Evolutionary conservation across 352 stramenopile genomes (phyloP).

Genomic region (Phytophthora idaei): DNA sequence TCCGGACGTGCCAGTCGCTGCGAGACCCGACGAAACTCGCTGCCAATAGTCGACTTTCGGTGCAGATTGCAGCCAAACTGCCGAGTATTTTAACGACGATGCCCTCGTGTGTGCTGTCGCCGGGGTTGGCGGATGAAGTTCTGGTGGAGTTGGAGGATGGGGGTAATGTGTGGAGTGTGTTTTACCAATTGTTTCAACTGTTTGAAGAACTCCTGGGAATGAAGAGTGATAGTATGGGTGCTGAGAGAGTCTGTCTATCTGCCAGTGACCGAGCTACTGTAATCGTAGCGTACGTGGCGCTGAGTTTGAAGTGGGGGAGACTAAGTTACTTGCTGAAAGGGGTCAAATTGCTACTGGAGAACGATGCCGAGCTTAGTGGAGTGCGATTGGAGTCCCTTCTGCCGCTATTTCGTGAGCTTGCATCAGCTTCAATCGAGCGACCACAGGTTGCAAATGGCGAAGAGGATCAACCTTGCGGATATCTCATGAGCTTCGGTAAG

Average conservation of each 20-base stretch:
- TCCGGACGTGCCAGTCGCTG: constrained; percentile 62
- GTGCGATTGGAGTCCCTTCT: constrained; percentile 36
- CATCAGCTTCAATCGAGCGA: constrained; percentile 33
- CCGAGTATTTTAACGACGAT: constrained; percentile 60
- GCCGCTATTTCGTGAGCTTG: constrained; percentile 51
- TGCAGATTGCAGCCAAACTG: constrained; percentile 59
- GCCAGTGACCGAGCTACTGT: constrained; percentile 38
- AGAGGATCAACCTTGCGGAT: constrained; percentile 44
- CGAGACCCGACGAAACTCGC: constrained; percentile 32
- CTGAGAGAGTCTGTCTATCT: constrained; percentile 12
- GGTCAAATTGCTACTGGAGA: constrained; percentile 46
- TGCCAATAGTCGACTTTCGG: constrained; percentile 40
- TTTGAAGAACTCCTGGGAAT: constrained; percentile 46
- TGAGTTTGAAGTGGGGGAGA: constrained; percentile 75
- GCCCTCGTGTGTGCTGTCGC: constrained; percentile 59
- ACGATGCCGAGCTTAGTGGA: constrained; percentile 10
- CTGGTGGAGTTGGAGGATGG: constrained; percentile 8
- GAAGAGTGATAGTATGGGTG: not conserved
- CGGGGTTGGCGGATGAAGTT: constrained; percentile 41
- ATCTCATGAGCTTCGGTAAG: constrained; percentile 87
- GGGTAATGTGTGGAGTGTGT: constrained; percentile 43
- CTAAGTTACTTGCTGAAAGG: constrained; percentile 56
- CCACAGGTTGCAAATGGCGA: constrained; percentile 21
- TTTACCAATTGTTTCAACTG: constrained; percentile 58
- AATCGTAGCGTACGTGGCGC: constrained; percentile 57